A percentile compares a stretch with the other conserved stretches of the same genome.
phyloP scores from a whole-genome alignment of 352 stramenopile species.

The Peronospora farinosa region DNA sequence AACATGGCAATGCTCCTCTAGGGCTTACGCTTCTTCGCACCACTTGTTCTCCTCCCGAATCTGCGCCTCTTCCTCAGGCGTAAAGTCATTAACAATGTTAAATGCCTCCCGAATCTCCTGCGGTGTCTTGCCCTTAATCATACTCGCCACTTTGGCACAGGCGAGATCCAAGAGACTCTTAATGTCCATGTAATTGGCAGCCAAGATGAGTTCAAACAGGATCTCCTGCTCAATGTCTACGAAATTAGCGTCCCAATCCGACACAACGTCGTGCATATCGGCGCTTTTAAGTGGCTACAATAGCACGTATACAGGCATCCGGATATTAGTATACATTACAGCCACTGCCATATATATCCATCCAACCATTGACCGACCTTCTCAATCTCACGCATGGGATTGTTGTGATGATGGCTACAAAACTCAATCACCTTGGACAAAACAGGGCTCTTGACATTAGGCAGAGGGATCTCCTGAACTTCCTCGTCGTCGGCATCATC shows the following conservation, averaged over 20 bases:
- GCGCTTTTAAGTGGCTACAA: conserved; percentile 92
- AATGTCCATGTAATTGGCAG: conserved; percentile 99
- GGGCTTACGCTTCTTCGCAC: conserved; percentile 95
- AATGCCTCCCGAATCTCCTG: conserved; percentile 99
- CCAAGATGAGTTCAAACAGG: conserved; percentile 99
- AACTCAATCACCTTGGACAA: conserved; percentile 97
- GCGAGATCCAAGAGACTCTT: conserved; percentile 91
- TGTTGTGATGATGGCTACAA: conserved; percentile 92
- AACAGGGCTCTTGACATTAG: conserved; percentile 96
- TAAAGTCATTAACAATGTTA: conserved; percentile 99
- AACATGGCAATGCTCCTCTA: background rate
- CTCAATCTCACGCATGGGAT: conserved; percentile 99
- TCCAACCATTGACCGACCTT: conserved; percentile 60
- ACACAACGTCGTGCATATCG: conserved; percentile 98
- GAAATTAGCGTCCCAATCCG: conserved; percentile 99
- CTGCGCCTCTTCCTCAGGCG: conserved; percentile 97
- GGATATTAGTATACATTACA: background rate
- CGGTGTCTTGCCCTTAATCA: conserved; percentile 96
- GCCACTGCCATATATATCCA: background rate
- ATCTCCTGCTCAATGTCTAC: conserved; percentile 98
- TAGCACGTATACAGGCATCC: conserved; percentile 4
- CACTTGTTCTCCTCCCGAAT: conserved; percentile 99
- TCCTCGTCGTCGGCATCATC: conserved; percentile 94
- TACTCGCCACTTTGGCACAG: conserved; percentile 89
- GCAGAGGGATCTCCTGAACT: conserved; percentile 94